Evolutionary conservation across 139 green algal genomes (phyloP).

Genomic region (Choricystis sp.): DNA sequence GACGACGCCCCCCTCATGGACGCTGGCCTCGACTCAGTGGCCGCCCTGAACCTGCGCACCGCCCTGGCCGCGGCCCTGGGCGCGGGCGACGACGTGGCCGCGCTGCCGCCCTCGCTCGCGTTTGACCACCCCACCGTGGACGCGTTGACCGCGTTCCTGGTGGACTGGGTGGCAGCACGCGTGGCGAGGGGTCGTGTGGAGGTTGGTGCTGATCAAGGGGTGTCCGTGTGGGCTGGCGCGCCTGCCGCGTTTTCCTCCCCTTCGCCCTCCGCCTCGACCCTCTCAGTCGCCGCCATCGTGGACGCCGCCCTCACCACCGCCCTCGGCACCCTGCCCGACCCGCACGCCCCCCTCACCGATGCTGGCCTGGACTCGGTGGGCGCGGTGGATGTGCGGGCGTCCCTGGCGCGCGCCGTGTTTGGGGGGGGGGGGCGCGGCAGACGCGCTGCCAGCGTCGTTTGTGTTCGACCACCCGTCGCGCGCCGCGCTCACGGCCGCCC

Average conservation of each 20-base stretch:
- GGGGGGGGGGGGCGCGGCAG: no score
- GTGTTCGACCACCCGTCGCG: no score
- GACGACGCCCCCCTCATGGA: conserved; percentile 30
- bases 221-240: neutral
- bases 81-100: neutral
- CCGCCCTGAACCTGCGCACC: conserved; percentile 21
- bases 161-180: neutral
- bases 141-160: conserved; percentile 17
- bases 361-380: conserved; percentile 57
- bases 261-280: neutral
- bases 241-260: neutral
- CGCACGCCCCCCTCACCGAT: conserved; percentile 34
- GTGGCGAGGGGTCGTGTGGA: neutral
- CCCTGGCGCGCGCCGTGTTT: no score
- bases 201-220: neutral
- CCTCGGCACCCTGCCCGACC: conserved; percentile 1
- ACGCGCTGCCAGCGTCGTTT: no score
- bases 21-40: conserved; percentile 42
- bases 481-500: no score
- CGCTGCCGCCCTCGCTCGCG: conserved; percentile 17
- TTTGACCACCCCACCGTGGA: conserved; percentile 34
- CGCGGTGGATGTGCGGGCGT: conserved; percentile 53
- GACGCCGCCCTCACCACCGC: no score
- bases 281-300: conserved; percentile 2
- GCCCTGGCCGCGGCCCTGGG: conserved; percentile 22